Conservation (phyloP, 768 basidiomycete genomes). For the Calocybe indica region DNA sequence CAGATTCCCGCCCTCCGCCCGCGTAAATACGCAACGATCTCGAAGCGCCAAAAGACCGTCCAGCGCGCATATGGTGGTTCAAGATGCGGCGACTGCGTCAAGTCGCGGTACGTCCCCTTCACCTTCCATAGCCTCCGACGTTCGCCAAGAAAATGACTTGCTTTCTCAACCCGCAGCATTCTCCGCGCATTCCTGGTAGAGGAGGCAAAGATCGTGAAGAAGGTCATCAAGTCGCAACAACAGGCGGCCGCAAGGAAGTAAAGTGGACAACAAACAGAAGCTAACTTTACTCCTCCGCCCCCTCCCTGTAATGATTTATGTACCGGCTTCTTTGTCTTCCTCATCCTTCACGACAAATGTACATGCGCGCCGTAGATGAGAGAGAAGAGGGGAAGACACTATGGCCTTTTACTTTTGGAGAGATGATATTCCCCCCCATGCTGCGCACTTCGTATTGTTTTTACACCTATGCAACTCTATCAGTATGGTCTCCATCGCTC, state of each 20-base stretch:
- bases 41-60: slow-evolving; percentile 97
- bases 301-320: too few species aligned
- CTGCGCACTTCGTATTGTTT: too few species aligned
- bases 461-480: too few species aligned
- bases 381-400: too few species aligned
- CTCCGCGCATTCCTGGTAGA: slow-evolving; percentile 98
- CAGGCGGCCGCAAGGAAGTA: slow-evolving; percentile 41
- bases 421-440: too few species aligned
- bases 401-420: too few species aligned
- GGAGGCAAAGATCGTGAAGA: slow-evolving; percentile 99
- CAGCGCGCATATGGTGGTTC: slow-evolving; percentile 84
- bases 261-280: slow-evolving; percentile 4
- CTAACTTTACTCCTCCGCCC: too few species aligned
- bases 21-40: slow-evolving; percentile 90
- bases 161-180: slow-evolving; percentile 49
- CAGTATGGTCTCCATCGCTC: too few species aligned
- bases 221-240: slow-evolving; percentile 92
- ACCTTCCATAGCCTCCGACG: neutral
- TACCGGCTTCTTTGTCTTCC: too few species aligned
- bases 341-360: too few species aligned
- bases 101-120: slow-evolving; percentile 66
- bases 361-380: too few species aligned
- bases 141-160: neutral
- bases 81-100: slow-evolving; percentile 93
- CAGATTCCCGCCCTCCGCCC: slow-evolving; percentile 95